A percentile compares a stretch with the other conserved stretches of the same genome.
phyloP scores from a whole-genome alignment of 306 rosid genomes.

The Vicia villosa region DNA sequence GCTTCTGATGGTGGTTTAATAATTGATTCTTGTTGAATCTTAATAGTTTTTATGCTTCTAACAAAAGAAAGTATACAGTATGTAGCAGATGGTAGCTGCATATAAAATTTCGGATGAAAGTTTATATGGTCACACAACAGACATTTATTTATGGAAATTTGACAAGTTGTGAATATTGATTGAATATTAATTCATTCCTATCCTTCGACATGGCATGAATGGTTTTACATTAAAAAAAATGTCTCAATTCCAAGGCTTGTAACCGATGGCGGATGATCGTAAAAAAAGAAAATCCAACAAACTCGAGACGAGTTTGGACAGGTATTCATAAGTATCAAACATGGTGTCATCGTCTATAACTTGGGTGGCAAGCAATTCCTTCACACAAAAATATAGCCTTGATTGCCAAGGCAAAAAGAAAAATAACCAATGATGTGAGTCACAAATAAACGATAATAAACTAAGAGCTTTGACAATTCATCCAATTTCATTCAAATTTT shows the following conservation, averaged over 20 bases:
- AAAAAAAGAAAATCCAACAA: too few relatives aligned
- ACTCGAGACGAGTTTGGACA: too few relatives aligned
- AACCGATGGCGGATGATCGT: too few relatives aligned
- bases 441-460: too few relatives aligned
- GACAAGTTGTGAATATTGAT: neutral
- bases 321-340: too few relatives aligned
- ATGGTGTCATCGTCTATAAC: neutral
- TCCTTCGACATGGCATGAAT: neutral
- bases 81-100: neutral
- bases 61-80: neutral
- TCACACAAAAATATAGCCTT: too few relatives aligned
- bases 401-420: too few relatives aligned
- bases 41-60: conserved; percentile 16
- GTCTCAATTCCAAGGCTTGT: too few relatives aligned
- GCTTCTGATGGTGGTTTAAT: conserved; percentile 32
- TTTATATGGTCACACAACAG: neutral
- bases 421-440: too few relatives aligned
- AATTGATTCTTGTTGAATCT: conserved; percentile 31
- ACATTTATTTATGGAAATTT: neutral
- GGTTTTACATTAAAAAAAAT: neutral
- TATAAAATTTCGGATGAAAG: neutral
- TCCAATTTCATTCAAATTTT: too few relatives aligned
- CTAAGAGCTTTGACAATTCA: neutral
- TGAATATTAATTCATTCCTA: too few relatives aligned
- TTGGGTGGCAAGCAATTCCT: neutral